Evolutionary conservation across 768 basidiomycete species (phyloP), one percentile per base, ranked within the genome.

Genomic region (Suillus discolor): DNA sequence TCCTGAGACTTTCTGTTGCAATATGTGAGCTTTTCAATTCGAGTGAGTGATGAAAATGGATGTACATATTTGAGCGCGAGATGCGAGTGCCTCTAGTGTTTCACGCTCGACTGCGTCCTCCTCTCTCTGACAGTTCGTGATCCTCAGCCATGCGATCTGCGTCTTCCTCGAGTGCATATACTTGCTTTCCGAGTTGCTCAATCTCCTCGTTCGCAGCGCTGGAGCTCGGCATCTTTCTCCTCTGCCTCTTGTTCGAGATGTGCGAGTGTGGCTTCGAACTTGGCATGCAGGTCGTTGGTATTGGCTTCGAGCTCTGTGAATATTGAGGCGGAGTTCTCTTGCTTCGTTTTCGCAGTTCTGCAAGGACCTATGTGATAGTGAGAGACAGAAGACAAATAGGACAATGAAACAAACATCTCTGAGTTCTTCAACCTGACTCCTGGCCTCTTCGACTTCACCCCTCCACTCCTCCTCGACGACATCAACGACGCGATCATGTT

Each of bases 131-230:
- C 85, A n/a, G 81, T 44, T 90, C 88, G 60, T 81, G 80, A 57
- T 94, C 91, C 70, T 94, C 92, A 72, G 84, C 87, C 60, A 91
- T 74, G 38, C 86, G 82, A 67, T 96, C 94, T 62, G 89, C 86
- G 72, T 95, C 91, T 66, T 97, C 94, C 73, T 99, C 97, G 1
- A 97, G 84, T 53, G 87, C 80, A 75, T 92, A 95, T 11, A 97
- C 85, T 62, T 89, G 87, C 66, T 93, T 89, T 6, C 93, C 87
- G 54, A 97, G 85, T 66, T 84, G 87, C 72, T 95, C 89, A 28
- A 97, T 88, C 51, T 96, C 91, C 51, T 85, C 80, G 69, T 91
- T 92, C 49, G 92, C 82, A 20, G 82, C 80, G 61, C 89, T n/a
- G 84, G 47, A 95, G 84, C 75, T 96, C 92, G 2, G 79, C 85